phyloP scores from a whole-genome alignment of 2,329 filamentous ascomycete genomes.

The Hypomyces rosellus region DNA sequence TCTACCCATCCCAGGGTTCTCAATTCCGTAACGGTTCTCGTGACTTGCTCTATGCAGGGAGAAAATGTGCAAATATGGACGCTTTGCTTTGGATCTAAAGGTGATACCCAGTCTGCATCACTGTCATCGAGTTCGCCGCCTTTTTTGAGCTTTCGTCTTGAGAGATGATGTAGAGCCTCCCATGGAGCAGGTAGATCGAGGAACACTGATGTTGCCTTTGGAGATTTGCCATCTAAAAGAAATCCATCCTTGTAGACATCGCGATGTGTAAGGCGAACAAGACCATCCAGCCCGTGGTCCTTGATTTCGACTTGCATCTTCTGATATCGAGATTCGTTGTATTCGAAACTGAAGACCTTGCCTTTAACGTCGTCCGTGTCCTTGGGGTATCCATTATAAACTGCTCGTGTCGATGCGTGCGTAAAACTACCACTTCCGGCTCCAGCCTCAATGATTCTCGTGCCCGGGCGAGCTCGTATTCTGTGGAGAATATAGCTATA shows the following conservation, averaged over 20 bases:
- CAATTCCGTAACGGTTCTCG: conserved; percentile 73
- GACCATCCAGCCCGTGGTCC: conserved; percentile 57
- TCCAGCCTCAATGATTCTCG: conserved; percentile 71
- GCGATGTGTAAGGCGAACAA: conserved; percentile 69
- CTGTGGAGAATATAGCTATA: conserved; percentile 79
- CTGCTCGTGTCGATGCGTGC: conserved; percentile 67
- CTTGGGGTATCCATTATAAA: conserved; percentile 64
- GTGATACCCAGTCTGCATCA: conserved; percentile 42
- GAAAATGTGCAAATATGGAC: conserved; percentile 89
- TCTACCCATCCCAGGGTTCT: conserved; percentile 81
- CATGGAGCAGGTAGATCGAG: conserved; percentile 77
- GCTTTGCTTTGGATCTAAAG: conserved; percentile 64
- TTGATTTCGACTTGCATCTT: conserved; percentile 64
- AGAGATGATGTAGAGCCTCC: conserved; percentile 71
- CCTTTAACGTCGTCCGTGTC: conserved; percentile 44
- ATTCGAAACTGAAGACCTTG: conserved; percentile 78
- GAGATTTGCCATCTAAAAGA: conserved; percentile 51
- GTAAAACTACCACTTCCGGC: conserved; percentile 80
- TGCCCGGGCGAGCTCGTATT: conserved; percentile 66
- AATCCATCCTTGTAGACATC: conserved; percentile 77
- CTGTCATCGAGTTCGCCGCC: conserved; percentile 17
- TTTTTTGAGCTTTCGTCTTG: conserved; percentile 38
- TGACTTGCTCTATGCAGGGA: conserved; percentile 94
- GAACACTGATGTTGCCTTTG: conserved; percentile 65
- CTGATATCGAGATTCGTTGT: conserved; percentile 64